Conservation (phyloP, 1,139 yeast species). For the Pneumocystis oryctolagi region DNA sequence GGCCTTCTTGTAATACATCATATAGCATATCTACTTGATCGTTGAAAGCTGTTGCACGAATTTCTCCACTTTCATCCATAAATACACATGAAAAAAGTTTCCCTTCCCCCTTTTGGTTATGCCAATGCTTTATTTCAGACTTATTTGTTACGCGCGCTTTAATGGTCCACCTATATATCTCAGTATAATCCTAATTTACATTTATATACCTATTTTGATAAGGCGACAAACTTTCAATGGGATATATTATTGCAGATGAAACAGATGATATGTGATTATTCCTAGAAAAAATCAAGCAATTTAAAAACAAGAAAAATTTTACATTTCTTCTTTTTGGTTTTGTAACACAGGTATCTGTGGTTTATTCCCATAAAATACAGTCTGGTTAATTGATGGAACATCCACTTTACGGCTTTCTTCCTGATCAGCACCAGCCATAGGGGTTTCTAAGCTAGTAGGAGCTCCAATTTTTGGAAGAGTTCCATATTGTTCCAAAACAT, state of each 20-base stretch:
- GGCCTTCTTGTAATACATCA: conserved; percentile 70
- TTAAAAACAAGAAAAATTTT: conserved; percentile 1
- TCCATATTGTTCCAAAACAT: conserved; percentile 12
- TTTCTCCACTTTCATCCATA: conserved; percentile 90
- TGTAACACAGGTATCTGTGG: neutral
- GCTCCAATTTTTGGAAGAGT: conserved; percentile 12
- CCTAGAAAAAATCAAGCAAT: neutral
- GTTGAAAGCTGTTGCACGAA: conserved; percentile 88
- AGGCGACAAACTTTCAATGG: conserved; percentile 82
- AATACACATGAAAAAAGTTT: conserved; percentile 77
- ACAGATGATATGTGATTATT: neutral
- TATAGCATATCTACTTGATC: conserved; percentile 68
- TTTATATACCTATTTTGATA: conserved; percentile 44
- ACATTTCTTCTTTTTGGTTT: conserved; percentile 4
- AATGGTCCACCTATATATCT: conserved; percentile 48
- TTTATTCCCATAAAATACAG: conserved; percentile 6
- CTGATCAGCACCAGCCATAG: neutral
- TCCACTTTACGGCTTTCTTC: conserved; percentile 4
- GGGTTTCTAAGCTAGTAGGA: conserved; percentile 8
- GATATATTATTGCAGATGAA: conserved; percentile 31
- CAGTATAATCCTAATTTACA: neutral
- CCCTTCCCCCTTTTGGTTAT: conserved; percentile 77
- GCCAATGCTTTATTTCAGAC: conserved; percentile 78
- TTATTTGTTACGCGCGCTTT: conserved; percentile 83
- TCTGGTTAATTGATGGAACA: conserved; percentile 8